phyloP scores from a whole-genome alignment of 2,329 filamentous ascomycete genomes.

The Diaporthe capsici region DNA sequence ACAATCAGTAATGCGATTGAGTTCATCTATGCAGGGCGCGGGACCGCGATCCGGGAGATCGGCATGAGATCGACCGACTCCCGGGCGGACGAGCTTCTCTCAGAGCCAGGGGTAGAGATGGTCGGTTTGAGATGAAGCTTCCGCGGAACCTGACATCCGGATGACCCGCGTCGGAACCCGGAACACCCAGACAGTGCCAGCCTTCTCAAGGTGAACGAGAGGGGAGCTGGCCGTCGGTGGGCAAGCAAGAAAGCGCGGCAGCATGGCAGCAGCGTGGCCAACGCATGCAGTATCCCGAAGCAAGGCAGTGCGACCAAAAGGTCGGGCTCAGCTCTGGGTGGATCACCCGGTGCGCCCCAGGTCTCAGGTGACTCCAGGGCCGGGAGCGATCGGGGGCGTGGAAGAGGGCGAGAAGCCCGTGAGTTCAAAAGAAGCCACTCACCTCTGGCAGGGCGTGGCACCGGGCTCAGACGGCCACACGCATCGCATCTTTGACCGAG shows the following conservation, averaged over 20 bases:
- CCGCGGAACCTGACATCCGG: slow-evolving; percentile 10
- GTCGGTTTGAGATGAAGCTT: neutral
- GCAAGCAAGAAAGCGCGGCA: too few species aligned
- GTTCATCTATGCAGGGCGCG: slow-evolving; percentile 9
- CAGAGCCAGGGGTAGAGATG: slow-evolving; percentile 1
- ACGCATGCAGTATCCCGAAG: neutral
- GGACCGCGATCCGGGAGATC: slow-evolving; percentile 21
- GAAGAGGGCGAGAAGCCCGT: neutral
- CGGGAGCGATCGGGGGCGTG: neutral
- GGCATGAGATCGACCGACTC: slow-evolving; percentile 22
- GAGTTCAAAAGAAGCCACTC: neutral
- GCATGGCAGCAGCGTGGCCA: slow-evolving; percentile 14
- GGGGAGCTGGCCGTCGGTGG: neutral
- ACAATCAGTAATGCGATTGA: neutral
- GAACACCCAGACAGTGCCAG: neutral
- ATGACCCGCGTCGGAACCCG: slow-evolving; percentile 25
- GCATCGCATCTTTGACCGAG: slow-evolving; percentile 43
- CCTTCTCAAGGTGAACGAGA: neutral
- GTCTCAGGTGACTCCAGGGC: slow-evolving; percentile 19
- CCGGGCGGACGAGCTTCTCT: slow-evolving; percentile 14
- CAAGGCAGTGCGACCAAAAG: neutral
- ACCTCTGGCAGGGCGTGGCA: slow-evolving; percentile 41
- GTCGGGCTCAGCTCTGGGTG: slow-evolving; percentile 15
- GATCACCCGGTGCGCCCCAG: neutral
- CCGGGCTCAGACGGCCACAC: slow-evolving; percentile 42